These are phyloP conservation scores for Candida manassasensis DNA, from an alignment of 805 yeast species.

Conservation along the genomic window DNA sequence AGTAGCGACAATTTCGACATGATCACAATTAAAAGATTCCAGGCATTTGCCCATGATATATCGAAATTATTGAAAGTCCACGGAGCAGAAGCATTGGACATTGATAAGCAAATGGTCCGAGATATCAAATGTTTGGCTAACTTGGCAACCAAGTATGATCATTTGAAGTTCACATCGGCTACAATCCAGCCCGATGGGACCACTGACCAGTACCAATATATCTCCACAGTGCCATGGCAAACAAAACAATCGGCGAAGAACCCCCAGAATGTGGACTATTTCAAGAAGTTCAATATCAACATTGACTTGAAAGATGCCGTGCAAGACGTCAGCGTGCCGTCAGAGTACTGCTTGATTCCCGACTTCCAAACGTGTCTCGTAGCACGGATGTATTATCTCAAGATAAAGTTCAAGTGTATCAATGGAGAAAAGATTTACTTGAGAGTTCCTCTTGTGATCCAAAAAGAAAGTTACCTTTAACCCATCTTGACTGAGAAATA, in stretches of 20 bases:
- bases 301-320: conserved; percentile 25
- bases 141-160: conserved; percentile 23
- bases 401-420: conserved; percentile 19
- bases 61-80: conserved; percentile 18
- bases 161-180: conserved; percentile 18
- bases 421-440: conserved; percentile 21
- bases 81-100: conserved; percentile 19
- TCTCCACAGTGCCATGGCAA: conserved; percentile 19
- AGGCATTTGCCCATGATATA: conserved; percentile 26
- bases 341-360: conserved; percentile 32
- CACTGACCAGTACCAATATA: conserved; percentile 3
- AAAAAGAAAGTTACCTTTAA: conserved; percentile 13
- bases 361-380: conserved; percentile 35
- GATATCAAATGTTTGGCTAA: conserved; percentile 32
- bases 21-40: conserved; percentile 29
- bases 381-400: conserved; percentile 31
- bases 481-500: no score
- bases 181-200: conserved; percentile 10
- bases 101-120: conserved; percentile 22
- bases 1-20: conserved; percentile 27
- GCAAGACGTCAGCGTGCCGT: conserved; percentile 11
- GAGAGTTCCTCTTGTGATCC: conserved; percentile 25
- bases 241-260: conserved; percentile 3
- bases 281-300: conserved; percentile 18
- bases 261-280: conserved; percentile 11